Evolutionary conservation across 306 rosid genomes (phyloP).

Genomic region (Pueraria montana): DNA sequence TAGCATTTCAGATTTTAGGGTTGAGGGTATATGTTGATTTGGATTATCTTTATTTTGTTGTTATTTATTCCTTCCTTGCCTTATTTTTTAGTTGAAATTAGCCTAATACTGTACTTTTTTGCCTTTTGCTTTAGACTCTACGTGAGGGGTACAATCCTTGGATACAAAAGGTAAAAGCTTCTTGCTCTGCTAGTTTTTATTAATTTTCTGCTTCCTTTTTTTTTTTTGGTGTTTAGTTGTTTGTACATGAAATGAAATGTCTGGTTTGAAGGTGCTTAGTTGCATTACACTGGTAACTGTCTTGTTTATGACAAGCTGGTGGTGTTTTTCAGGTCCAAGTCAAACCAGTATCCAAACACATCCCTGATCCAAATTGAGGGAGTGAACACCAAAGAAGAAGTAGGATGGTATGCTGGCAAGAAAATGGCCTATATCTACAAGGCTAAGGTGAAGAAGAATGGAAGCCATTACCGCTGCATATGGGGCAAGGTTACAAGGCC

Average conservation of each 20-base stretch:
- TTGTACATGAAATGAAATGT: not conserved
- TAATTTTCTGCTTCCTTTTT: not conserved
- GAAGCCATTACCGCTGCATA: slow-evolving; percentile 88
- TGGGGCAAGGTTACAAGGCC: slow-evolving; percentile 96
- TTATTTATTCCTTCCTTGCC: not conserved
- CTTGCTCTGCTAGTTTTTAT: not conserved
- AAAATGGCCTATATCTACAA: slow-evolving; percentile 87
- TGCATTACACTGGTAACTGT: too few relatives aligned
- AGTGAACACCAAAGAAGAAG: slow-evolving; percentile 96
- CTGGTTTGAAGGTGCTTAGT: not conserved
- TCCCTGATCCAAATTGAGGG: slow-evolving; percentile 91
- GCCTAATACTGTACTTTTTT: not conserved
- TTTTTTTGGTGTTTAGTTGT: slow-evolving; percentile 15
- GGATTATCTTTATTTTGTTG: not conserved
- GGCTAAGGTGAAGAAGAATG: slow-evolving; percentile 91
- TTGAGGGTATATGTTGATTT: not conserved
- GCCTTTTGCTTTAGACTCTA: slow-evolving; percentile 66
- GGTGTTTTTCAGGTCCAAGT: slow-evolving; percentile 73
- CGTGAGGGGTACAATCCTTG: slow-evolving; percentile 86
- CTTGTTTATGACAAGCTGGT: not conserved
- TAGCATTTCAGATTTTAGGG: not conserved
- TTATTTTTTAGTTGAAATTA: not conserved
- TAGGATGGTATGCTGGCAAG: slow-evolving; percentile 88
- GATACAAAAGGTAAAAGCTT: slow-evolving; percentile 83
- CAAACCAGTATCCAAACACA: slow-evolving; percentile 91